Base-by-base conservation (phyloP, 2,329 filamentous ascomycete genomes). In the Aspergillus versicolor region DNA sequence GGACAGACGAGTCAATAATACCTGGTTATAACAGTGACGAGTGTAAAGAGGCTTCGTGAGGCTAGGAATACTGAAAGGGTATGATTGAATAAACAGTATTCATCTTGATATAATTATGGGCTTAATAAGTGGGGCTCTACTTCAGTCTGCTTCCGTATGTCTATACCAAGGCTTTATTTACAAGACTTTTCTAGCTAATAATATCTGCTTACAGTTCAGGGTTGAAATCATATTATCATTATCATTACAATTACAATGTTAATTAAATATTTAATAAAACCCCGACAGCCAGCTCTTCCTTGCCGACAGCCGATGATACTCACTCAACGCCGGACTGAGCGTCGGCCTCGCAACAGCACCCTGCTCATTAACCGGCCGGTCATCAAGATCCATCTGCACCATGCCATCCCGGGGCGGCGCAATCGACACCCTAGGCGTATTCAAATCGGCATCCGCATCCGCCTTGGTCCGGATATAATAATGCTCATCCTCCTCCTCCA, bases 401-500 rank as follows among this genome's bases (percentile, higher is more conserved):
- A 65, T 61, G 15, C 56, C 57, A 5, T 57, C 9, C 2, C 24
- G 43, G 32, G 21, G 27, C 9, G 27, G 27, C 27, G 27, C 13
- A 4, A 21, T 49, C 48, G 43, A 40, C 8, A 40, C 17, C 22
- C n/a, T n/a, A 17, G 59, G 54, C 11, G 57, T 49, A 54, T 54
- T 24, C 52, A 49, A 62, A 57, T 73, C 70, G 1, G 52, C 60
- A 44, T 54, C 21, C 51, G 50, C 63, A 58, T 73, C 71, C 3
- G 54, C 62, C 49, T 70, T 71, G 5, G 67, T 65, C 3, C 64
- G 66, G 44, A 85, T 80, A 59, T 78, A 85, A 52, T 83, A 77
- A 65, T 86, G 83, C 37, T 79, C 78, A 13, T 77, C 77, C 3
- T 73, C 69, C 49, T 77, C 75, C n/a, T 82, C 75, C 66, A 77